These are phyloP conservation scores for Fusarium albidum DNA, from an alignment of 2,329 filamentous ascomycete species.

Conservation along the genomic window DNA sequence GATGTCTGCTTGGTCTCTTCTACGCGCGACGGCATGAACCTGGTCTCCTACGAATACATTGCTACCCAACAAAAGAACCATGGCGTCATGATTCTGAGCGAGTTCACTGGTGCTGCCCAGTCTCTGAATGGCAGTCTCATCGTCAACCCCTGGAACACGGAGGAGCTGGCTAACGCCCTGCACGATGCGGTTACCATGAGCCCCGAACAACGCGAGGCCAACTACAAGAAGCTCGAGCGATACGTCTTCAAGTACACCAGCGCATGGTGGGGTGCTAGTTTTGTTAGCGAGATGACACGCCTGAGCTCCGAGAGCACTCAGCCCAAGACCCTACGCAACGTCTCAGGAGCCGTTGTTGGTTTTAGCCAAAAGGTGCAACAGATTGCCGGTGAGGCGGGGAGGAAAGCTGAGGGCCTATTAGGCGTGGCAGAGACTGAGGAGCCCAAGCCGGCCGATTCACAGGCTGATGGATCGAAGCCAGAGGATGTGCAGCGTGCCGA, in stretches of 20 bases:
- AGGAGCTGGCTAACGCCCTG: conserved; percentile 91
- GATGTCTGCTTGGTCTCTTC: conserved; percentile 93
- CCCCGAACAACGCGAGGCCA: conserved; percentile 83
- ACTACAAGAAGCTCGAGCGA: conserved; percentile 90
- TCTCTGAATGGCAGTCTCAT: conserved; percentile 92
- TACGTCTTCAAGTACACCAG: conserved; percentile 99
- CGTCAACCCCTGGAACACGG: conserved; percentile 98
- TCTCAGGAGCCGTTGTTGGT: conserved; percentile 50
- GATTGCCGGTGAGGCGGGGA: conserved; percentile 28
- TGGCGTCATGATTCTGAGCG: conserved; percentile 92
- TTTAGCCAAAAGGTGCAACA: conserved; percentile 42
- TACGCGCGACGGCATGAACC: conserved; percentile 98
- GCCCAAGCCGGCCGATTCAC: conserved; percentile 4
- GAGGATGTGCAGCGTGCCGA: conserved; percentile 9
- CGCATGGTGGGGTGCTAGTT: conserved; percentile 95
- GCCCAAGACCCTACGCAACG: conserved; percentile 52
- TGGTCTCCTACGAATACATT: conserved; percentile 98
- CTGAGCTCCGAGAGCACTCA: conserved; percentile 51
- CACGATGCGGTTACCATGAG: conserved; percentile 98
- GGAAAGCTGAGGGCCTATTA: conserved; percentile 30
- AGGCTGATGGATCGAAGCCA: conserved; percentile 13
- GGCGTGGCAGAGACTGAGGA: conserved; percentile 29
- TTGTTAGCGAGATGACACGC: conserved; percentile 82
- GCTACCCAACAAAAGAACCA: conserved; percentile 90
- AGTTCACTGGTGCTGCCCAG: conserved; percentile 96